Conservation (phyloP, 2,329 filamentous ascomycete species). For the Zymoseptoria brevis region DNA sequence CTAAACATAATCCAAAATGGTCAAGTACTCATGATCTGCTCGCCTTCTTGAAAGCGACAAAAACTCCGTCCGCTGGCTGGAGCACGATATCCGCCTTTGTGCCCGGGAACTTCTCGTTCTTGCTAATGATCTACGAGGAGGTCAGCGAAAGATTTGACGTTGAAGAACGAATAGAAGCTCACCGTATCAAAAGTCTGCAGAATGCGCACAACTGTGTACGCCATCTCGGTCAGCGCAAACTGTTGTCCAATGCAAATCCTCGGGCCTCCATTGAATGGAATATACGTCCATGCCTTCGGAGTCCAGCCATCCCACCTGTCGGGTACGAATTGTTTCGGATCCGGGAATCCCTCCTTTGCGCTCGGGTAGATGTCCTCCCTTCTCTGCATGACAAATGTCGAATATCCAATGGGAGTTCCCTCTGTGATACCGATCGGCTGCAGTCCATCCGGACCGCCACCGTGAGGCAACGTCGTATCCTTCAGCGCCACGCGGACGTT, state of each 20-base stretch:
- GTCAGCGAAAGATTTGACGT: neutral
- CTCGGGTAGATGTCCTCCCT: slow-evolving; percentile 43
- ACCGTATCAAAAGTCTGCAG: slow-evolving; percentile 38
- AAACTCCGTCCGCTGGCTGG: slow-evolving; percentile 36
- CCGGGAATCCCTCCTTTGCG: slow-evolving; percentile 30
- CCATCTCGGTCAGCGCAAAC: slow-evolving; percentile 45
- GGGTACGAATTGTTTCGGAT: slow-evolving; percentile 37
- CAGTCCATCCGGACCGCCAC: slow-evolving; percentile 39
- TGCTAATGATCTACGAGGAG: slow-evolving; percentile 17
- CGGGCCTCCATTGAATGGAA: slow-evolving; percentile 42
- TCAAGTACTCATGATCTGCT: neutral
- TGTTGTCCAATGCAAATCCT: slow-evolving; percentile 46
- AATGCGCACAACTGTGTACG: slow-evolving; percentile 40
- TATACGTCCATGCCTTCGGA: slow-evolving; percentile 42
- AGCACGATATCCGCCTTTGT: slow-evolving; percentile 43
- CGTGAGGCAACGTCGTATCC: slow-evolving; percentile 43
- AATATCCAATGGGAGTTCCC: slow-evolving; percentile 41
- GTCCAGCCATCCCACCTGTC: slow-evolving; percentile 46
- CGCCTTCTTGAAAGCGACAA: slow-evolving; percentile 31
- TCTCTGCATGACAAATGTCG: slow-evolving; percentile 43
- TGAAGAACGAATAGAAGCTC: slow-evolving; percentile 20
- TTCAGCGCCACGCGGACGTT: slow-evolving; percentile 41
- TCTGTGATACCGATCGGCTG: slow-evolving; percentile 38
- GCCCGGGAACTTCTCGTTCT: slow-evolving; percentile 29
- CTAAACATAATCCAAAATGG: no score